Percentiles rank a stretch among this genome's conserved stretches.
Evolutionary conservation across 2,329 filamentous ascomycete genomes (phyloP).

Genomic region (Thielaviopsis musarum): DNA sequence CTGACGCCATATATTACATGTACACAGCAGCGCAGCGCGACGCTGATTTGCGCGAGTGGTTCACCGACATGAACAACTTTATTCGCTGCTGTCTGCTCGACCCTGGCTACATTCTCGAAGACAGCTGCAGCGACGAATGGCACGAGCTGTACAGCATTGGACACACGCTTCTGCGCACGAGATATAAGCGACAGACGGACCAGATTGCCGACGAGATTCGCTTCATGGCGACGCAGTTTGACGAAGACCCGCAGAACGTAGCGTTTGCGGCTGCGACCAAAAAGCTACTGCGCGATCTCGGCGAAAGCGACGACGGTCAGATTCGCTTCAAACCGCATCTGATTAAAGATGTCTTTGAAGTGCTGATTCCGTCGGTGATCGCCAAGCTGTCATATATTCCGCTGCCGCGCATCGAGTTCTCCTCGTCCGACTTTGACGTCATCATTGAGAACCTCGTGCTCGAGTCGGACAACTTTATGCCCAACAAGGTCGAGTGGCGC

Average conservation of each 20-base stretch:
- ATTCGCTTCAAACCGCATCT: conserved; percentile 83
- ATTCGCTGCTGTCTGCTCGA: conserved; percentile 72
- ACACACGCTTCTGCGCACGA: conserved; percentile 70
- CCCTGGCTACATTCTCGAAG: conserved; percentile 80
- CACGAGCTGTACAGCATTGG: conserved; percentile 72
- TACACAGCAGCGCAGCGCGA: conserved; percentile 79
- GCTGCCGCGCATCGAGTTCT: conserved; percentile 85
- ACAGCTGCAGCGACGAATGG: conserved; percentile 66
- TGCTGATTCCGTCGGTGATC: conserved; percentile 70
- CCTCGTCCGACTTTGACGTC: conserved; percentile 66
- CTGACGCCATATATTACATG: conserved; percentile 68
- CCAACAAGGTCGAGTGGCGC: conserved; percentile 74
- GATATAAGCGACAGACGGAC: conserved; percentile 74
- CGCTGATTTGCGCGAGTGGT: conserved; percentile 76
- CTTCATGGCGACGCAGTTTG: conserved; percentile 78
- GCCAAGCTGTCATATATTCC: conserved; percentile 81
- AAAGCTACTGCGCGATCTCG: conserved; percentile 78
- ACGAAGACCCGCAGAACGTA: conserved; percentile 73
- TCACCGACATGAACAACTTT: conserved; percentile 60
- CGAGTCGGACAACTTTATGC: conserved; percentile 92
- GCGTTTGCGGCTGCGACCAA: conserved; percentile 58
- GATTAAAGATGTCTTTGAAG: conserved; percentile 70
- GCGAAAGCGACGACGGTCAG: conserved; percentile 71
- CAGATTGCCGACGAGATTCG: conserved; percentile 78
- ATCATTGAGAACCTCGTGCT: conserved; percentile 89